These are phyloP conservation scores for Clitoria ternatea DNA, from an alignment of 306 rosid genomes.

Conservation along the genomic window DNA sequence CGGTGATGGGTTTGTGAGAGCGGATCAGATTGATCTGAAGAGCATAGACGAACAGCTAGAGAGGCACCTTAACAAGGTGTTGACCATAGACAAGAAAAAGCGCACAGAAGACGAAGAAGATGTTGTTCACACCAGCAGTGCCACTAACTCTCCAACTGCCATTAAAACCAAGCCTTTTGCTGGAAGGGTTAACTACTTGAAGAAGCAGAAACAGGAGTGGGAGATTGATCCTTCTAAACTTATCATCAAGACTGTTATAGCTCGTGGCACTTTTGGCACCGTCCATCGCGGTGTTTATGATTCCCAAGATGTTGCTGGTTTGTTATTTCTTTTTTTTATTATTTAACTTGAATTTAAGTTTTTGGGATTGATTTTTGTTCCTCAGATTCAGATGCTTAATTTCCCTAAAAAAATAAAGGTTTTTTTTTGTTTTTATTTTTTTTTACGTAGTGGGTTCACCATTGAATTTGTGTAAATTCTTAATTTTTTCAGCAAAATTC, in stretches of 20 bases:
- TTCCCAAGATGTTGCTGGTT: constrained; percentile 88
- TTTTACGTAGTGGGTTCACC: neutral
- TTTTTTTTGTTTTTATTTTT: no score
- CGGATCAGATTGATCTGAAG: constrained; percentile 99
- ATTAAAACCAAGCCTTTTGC: neutral
- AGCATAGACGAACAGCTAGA: constrained; percentile 95
- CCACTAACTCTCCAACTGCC: constrained; percentile 22
- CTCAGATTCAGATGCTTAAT: constrained; percentile 27
- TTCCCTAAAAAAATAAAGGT: no score
- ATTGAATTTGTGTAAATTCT: neutral
- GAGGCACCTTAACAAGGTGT: constrained; percentile 72
- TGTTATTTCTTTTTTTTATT: neutral
- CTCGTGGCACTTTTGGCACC: constrained; percentile 90
- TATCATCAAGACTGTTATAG: constrained; percentile 71
- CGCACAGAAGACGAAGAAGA: constrained; percentile 38
- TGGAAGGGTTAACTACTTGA: neutral
- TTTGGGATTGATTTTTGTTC: constrained; percentile 2
- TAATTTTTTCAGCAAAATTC: constrained; percentile 6
- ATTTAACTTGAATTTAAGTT: neutral
- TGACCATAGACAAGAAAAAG: constrained; percentile 77
- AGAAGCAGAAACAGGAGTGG: constrained; percentile 75
- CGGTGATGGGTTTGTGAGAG: constrained; percentile 88
- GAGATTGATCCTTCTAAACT: constrained; percentile 93
- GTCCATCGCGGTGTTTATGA: constrained; percentile 95
- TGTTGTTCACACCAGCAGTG: constrained; percentile 17